Percentiles rank a stretch among this genome's conserved stretches.
Evolutionary conservation across 208 protist species (phyloP).

Genomic region (Acanthamoeba polyphaga): DNA sequence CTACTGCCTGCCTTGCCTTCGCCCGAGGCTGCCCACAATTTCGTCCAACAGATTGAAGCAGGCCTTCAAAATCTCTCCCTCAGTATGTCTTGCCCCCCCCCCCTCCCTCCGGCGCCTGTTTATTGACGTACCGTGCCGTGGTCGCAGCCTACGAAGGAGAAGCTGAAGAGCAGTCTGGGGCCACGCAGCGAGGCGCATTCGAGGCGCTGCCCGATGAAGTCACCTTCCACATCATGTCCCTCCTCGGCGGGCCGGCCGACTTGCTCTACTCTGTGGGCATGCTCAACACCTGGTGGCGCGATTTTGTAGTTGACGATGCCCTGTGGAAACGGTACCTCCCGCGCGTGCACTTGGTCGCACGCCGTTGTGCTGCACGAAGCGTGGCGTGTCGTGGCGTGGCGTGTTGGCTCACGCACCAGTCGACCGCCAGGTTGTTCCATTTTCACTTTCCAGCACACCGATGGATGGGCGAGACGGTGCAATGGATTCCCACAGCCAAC

Average conservation of each 20-base stretch:
- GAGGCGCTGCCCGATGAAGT: slow-evolving; percentile 59
- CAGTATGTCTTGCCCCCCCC: too few species aligned
- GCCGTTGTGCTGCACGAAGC: not conserved
- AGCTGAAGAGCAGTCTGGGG: not conserved
- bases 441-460: slow-evolving; percentile 48
- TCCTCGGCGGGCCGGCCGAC: slow-evolving; percentile 16
- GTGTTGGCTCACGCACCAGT: not conserved
- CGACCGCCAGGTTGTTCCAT: slow-evolving; percentile 11
- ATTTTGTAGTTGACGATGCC: slow-evolving; percentile 31
- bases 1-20: too few species aligned
- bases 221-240: slow-evolving; percentile 59
- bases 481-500: slow-evolving; percentile 38
- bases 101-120: not conserved
- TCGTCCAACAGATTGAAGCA: too few species aligned
- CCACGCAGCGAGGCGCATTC: not conserved
- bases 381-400: not conserved
- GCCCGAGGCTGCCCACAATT: too few species aligned
- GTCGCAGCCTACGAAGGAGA: not conserved
- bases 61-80: too few species aligned
- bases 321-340: slow-evolving; percentile 40
- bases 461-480: slow-evolving; percentile 57
- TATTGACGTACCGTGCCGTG: not conserved
- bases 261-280: slow-evolving; percentile 39
- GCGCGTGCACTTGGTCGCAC: too few species aligned
- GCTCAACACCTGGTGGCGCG: slow-evolving; percentile 48